Conservation (phyloP, 148 eudicot species). For the Vaccinium vitisidaea region DNA sequence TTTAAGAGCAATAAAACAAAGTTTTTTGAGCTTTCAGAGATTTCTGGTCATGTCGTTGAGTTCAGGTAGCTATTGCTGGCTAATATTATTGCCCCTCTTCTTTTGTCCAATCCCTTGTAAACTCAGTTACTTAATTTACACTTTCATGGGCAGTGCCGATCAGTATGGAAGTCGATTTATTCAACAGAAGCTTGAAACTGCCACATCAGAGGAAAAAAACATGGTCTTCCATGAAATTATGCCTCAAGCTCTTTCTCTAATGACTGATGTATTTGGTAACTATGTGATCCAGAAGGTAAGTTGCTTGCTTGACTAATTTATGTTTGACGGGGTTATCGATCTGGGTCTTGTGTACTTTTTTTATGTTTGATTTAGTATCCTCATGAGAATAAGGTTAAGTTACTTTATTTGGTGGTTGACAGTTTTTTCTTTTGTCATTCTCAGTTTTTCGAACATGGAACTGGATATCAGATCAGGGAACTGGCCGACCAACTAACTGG, state of each 20-base stretch:
- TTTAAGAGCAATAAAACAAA: slow-evolving; percentile 76
- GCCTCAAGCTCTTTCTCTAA: slow-evolving; percentile 74
- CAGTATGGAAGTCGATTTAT: slow-evolving; percentile 92
- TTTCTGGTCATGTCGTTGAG: slow-evolving; percentile 76
- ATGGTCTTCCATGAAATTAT: slow-evolving; percentile 79
- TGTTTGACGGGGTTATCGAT: neutral
- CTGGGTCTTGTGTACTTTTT: neutral
- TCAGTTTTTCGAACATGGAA: slow-evolving; percentile 95
- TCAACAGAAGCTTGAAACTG: slow-evolving; percentile 86
- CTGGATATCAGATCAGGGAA: slow-evolving; percentile 64
- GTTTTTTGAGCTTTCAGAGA: slow-evolving; percentile 85
- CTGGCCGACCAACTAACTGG: slow-evolving; percentile 83
- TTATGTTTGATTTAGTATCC: neutral
- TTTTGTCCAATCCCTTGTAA: neutral
- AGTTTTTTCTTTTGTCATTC: slow-evolving; percentile 7
- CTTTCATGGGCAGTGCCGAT: slow-evolving; percentile 56
- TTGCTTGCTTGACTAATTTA: neutral
- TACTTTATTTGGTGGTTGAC: slow-evolving; percentile 3
- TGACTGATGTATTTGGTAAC: slow-evolving; percentile 95
- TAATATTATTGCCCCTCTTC: slow-evolving; percentile 1
- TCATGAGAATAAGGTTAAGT: neutral
- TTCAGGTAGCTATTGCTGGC: slow-evolving; percentile 49
- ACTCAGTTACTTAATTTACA: slow-evolving; percentile 8
- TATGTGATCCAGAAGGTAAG: slow-evolving; percentile 88
- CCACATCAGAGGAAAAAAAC: slow-evolving; percentile 69